Evolutionary conservation across 2,329 filamentous ascomycete species (phyloP), one percentile per base, ranked within the genome.

Genomic region (Colletotrichum salicis): DNA sequence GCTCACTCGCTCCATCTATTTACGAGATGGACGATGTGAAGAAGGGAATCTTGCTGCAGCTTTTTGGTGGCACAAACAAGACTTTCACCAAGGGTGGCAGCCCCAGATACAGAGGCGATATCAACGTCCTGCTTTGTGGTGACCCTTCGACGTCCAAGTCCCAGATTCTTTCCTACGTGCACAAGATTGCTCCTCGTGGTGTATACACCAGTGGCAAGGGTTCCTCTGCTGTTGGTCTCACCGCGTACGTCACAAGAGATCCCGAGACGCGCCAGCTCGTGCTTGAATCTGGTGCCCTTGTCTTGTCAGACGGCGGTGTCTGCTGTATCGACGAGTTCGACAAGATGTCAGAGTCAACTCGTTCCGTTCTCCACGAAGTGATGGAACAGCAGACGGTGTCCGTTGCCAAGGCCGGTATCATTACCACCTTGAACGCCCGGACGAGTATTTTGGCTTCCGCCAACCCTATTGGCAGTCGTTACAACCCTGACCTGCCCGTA

Each of bases 21-120:
- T 98, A 97, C 84, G 96, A 99, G 82, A 93, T 97, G 91, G 96
- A 99, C 76, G 96, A 99, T 78, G 95, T 98, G 59, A 99, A 99
- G 87, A 99, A 99, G 84, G 96, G 96, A 12, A 98, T 99, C 73
- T 86, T 99, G 12, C 90, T 99, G 4, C 96, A 99, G 79, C 90
- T 99, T 52, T 99, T 99, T 80, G 96, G 96, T 48, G 96, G 96
- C 68, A 97, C 96, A 41, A 99, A 99, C 86, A 99, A 99, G 84
- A 94, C 94, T 1, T 99, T 99, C 81, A 90, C 97, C 71, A 98
- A 98, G 82, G 96, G 96, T 67, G 96, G 95, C 70, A 97, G 94
- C 78, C 96, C 96, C 7, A 95, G 93, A 77, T 99, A 99, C 81
- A 91, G 96, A 85, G 96, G 96, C 74, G 96, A 99, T 82, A 98